Evolutionary conservation across 495 filamentous ascomycete genomes (phyloP).

Genomic region (Durotheca rogersii): DNA sequence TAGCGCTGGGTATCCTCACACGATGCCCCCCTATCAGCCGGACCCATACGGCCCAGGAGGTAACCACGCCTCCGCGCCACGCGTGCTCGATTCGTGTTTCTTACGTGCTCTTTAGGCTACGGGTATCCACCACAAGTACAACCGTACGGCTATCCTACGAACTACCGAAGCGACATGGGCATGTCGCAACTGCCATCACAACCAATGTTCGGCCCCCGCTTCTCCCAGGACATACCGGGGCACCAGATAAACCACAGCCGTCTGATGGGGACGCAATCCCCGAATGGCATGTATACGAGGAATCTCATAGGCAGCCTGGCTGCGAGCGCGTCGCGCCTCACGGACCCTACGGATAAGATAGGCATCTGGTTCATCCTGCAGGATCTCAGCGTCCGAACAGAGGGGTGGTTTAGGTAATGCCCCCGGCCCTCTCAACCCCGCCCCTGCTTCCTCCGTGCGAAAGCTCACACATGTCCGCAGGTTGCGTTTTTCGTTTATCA

Average conservation of each 20-base stretch:
- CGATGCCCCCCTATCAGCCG: slow-evolving; percentile 41
- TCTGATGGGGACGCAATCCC: slow-evolving; percentile 39
- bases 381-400: slow-evolving; percentile 90
- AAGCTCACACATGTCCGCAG: slow-evolving; percentile 30
- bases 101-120: slow-evolving; percentile 42
- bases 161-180: slow-evolving; percentile 33
- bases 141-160: slow-evolving; percentile 34
- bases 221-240: slow-evolving; percentile 35
- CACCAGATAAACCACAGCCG: slow-evolving; percentile 40
- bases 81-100: slow-evolving; percentile 3
- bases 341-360: slow-evolving; percentile 77
- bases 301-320: slow-evolving; percentile 94
- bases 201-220: slow-evolving; percentile 35
- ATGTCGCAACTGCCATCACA: slow-evolving; percentile 37
- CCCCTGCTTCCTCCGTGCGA: background rate
- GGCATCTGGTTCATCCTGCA: slow-evolving; percentile 98
- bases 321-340: slow-evolving; percentile 85
- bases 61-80: slow-evolving; percentile 35
- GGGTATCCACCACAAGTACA: slow-evolving; percentile 35
- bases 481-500: slow-evolving; percentile 69
- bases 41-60: slow-evolving; percentile 42
- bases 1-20: slow-evolving; percentile 36
- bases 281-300: slow-evolving; percentile 89
- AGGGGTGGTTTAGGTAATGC: slow-evolving; percentile 82
- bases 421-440: slow-evolving; percentile 22